Evolutionary conservation across 805 yeast genomes (phyloP), one percentile per base, ranked within the genome.

Genomic region (Priceomyces fermenticarens): DNA sequence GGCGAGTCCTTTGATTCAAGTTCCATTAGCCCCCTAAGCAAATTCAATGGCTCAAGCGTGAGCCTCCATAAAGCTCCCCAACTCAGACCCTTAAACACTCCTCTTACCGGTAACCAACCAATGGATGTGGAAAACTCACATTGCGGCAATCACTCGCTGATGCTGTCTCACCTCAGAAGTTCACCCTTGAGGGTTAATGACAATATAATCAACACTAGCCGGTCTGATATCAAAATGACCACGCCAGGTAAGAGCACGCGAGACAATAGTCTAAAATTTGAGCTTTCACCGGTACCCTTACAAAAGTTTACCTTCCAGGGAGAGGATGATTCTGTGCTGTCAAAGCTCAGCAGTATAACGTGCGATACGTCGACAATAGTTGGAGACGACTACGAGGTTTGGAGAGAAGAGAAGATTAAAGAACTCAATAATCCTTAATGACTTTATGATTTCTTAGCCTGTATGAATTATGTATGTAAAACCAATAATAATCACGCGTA

Each of bases 311-410:
- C 11, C 13, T 7, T n/a, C n/a, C 12, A 31, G 3, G 41, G 17
- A 13, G 30, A 27, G 16, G 27, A 25, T 3, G 23, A 23, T 28
- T 26, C 25, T 11, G 25, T n/a, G 10, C 17, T 29, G 11, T 15
- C 31, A 12, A 36, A 49, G 34, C 35, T 51, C 10, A 60, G 62
- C 40, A 41, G 49, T 12, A 46, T 45, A n/a, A 54, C 63, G 28
- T 47, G 60, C 27, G 70, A 69, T 29, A 63, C 60, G 32, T 66
- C 73, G 2, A 65, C 72, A 2, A 53, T 67, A 13, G 53, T 65
- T 26, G 70, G 70, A 3, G 73, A 65, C 31, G 74, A 70, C 26
- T 70, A 67, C 45, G 60, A 59, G 41, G 50, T 45, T 7, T 70
- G 75, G 75, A 54, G 72, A 36, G 60, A 60, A 15, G 72, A 66